phyloP scores from a whole-genome alignment of 306 rosid species.

The Casuarina equisetifolia region DNA sequence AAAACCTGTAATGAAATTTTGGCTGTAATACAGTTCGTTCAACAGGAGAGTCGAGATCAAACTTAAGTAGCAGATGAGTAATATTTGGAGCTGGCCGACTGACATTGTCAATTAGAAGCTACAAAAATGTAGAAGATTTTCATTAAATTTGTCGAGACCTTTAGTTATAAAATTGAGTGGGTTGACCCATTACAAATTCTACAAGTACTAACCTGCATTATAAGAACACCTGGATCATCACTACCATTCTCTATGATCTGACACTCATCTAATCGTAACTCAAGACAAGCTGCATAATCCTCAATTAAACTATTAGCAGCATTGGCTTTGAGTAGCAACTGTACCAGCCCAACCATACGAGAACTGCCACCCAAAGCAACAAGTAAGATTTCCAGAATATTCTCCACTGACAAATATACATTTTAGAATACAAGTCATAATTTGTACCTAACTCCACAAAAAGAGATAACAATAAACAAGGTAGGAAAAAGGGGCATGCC shows the following conservation, averaged over 20 bases:
- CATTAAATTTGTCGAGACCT: slow-evolving; percentile 16
- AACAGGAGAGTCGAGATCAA: slow-evolving; percentile 76
- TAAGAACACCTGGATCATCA: slow-evolving; percentile 93
- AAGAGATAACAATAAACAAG: slow-evolving; percentile 24
- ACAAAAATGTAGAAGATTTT: slow-evolving; percentile 30
- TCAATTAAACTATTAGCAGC: slow-evolving; percentile 77
- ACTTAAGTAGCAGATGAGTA: slow-evolving; percentile 81
- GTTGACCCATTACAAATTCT: not conserved
- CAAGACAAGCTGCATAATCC: slow-evolving; percentile 99
- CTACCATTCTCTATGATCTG: slow-evolving; percentile 61
- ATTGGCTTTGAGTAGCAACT: slow-evolving; percentile 69
- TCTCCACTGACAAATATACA: slow-evolving; percentile 1
- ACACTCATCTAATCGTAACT: slow-evolving; percentile 73
- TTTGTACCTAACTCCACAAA: not conserved
- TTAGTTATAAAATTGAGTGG: slow-evolving; percentile 9
- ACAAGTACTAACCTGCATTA: slow-evolving; percentile 69
- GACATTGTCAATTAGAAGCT: slow-evolving; percentile 94
- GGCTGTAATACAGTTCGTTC: slow-evolving; percentile 86
- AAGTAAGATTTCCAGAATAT: not conserved
- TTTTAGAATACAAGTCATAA: not conserved
- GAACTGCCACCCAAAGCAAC: slow-evolving; percentile 58
- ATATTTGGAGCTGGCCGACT: slow-evolving; percentile 91
- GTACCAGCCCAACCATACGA: slow-evolving; percentile 95
- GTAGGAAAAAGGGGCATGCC: slow-evolving; percentile 45
- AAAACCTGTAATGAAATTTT: slow-evolving; percentile 90